phyloP scores from a whole-genome alignment of 352 stramenopile genomes.

The Phytophthora foliorum region DNA sequence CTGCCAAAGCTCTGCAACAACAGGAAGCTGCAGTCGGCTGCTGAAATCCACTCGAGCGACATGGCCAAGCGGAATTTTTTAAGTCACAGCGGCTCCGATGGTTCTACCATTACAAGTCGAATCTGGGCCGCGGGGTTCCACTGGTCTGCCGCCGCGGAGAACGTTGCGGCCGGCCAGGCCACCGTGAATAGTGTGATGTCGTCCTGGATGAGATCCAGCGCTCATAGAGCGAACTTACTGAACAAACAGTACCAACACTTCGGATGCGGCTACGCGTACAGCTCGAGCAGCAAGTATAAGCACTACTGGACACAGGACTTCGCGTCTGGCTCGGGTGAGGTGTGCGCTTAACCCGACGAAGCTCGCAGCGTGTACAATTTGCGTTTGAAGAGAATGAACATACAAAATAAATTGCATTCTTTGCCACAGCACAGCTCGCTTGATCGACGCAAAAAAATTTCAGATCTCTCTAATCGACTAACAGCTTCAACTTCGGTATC shows the following conservation, averaged over 20 bases:
- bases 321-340: slow-evolving; percentile 28
- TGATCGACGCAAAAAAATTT: not conserved
- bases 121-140: slow-evolving; percentile 47
- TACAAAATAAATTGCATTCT: slow-evolving; percentile 6
- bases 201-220: slow-evolving; percentile 63
- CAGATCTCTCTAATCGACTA: not conserved
- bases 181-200: slow-evolving; percentile 51
- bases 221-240: slow-evolving; percentile 59
- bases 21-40: slow-evolving; percentile 41
- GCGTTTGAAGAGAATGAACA: slow-evolving; percentile 23
- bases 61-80: slow-evolving; percentile 58
- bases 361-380: slow-evolving; percentile 3
- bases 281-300: slow-evolving; percentile 43
- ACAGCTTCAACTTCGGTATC: not conserved
- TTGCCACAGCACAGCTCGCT: not conserved
- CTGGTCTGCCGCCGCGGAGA: slow-evolving; percentile 54
- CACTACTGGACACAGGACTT: slow-evolving; percentile 74
- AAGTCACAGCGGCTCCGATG: slow-evolving; percentile 53
- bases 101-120: slow-evolving; percentile 51
- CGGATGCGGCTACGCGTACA: slow-evolving; percentile 45
- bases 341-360: slow-evolving; percentile 22
- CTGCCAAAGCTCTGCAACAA: slow-evolving; percentile 55
- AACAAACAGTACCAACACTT: slow-evolving; percentile 40
- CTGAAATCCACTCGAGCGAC: slow-evolving; percentile 47
- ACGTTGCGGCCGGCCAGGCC: slow-evolving; percentile 59